phyloP scores from a whole-genome alignment of 2,329 filamentous ascomycete genomes.

The Colletotrichum endophyticum region DNA sequence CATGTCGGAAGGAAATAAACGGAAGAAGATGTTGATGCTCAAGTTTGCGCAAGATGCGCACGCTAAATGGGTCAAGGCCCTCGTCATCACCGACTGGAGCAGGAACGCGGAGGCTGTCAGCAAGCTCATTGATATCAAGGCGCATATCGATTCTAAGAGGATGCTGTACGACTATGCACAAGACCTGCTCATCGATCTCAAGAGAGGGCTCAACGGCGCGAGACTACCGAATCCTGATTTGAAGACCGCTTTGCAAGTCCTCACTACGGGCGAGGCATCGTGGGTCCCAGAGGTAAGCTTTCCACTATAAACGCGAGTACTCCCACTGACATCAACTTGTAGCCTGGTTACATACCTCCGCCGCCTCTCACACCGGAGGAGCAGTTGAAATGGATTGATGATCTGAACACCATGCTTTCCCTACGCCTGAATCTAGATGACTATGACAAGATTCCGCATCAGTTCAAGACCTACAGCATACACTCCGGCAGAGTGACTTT shows the following conservation, averaged over 20 bases:
- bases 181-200: conserved; percentile 71
- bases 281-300: conserved; percentile 79
- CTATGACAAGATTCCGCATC: conserved; percentile 73
- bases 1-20: conserved; percentile 67
- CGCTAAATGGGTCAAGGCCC: conserved; percentile 88
- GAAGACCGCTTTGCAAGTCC: conserved; percentile 83
- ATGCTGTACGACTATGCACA: conserved; percentile 65
- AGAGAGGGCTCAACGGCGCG: conserved; percentile 72
- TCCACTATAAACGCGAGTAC: neutral
- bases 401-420: conserved; percentile 83
- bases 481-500: conserved; percentile 91
- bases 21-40: conserved; percentile 77
- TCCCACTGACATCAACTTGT: conserved; percentile 10
- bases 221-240: conserved; percentile 90
- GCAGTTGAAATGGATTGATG: conserved; percentile 75
- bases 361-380: conserved; percentile 74
- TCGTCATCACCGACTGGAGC: conserved; percentile 92
- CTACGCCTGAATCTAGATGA: conserved; percentile 87
- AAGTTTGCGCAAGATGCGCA: conserved; percentile 82
- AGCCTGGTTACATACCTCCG: conserved; percentile 79
- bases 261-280: conserved; percentile 77
- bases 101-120: conserved; percentile 79
- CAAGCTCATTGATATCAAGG: conserved; percentile 86
- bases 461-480: conserved; percentile 80
- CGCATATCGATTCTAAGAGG: conserved; percentile 71